These are phyloP conservation scores for Calcarisporium arbuscula DNA, from an alignment of 2,329 filamentous ascomycete genomes.

Conservation along the genomic window DNA sequence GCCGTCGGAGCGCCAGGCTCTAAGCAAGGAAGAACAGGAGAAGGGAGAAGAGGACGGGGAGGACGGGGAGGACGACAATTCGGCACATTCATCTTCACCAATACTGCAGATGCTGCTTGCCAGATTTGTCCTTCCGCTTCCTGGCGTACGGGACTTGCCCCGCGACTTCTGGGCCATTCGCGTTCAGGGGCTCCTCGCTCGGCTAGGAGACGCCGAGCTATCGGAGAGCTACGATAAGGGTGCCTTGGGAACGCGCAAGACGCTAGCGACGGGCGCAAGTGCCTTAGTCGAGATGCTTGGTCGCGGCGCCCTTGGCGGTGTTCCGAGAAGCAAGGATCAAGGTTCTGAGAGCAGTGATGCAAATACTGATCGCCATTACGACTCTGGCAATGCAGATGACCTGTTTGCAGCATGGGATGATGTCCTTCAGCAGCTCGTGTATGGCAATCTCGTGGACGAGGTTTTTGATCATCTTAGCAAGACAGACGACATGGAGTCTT, in stretches of 20 bases:
- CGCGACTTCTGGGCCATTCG: constrained; percentile 60
- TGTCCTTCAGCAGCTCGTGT: constrained; percentile 58
- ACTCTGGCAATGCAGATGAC: constrained; percentile 52
- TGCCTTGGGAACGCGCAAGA: constrained; percentile 66
- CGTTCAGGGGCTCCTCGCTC: constrained; percentile 51
- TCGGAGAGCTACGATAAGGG: constrained; percentile 82
- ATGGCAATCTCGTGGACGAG: constrained; percentile 60
- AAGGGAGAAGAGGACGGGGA: constrained; percentile 7
- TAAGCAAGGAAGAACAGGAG: neutral
- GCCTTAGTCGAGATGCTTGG: constrained; percentile 64
- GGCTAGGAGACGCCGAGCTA: constrained; percentile 61
- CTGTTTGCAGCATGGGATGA: constrained; percentile 61
- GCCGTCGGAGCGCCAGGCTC: constrained; percentile 2
- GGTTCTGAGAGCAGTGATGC: neutral
- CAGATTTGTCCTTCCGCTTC: constrained; percentile 58
- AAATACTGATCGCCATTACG: constrained; percentile 45
- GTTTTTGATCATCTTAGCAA: constrained; percentile 55
- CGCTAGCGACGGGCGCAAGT: constrained; percentile 64
- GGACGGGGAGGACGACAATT: constrained; percentile 18
- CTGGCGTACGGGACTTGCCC: constrained; percentile 58
- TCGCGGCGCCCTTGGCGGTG: constrained; percentile 58
- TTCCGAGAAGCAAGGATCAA: constrained; percentile 9
- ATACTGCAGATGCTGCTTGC: constrained; percentile 63
- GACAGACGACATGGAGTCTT: constrained; percentile 56
- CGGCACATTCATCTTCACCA: constrained; percentile 46